These are phyloP conservation scores for Sisymbrium altissimum DNA, from an alignment of 345 rosid genomes.

Conservation along the genomic window DNA sequence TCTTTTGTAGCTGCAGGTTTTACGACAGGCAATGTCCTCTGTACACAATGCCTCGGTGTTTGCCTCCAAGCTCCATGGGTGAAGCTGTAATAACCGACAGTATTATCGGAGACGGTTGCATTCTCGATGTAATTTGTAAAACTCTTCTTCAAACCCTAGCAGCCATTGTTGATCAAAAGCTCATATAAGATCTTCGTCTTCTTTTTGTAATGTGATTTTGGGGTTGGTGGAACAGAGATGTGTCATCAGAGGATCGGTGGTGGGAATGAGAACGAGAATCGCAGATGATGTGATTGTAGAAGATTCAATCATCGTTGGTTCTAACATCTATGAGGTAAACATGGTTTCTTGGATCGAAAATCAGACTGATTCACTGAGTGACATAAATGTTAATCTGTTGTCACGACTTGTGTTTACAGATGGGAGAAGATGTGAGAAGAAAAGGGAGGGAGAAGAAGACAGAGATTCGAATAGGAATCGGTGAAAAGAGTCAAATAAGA, in stretches of 20 bases:
- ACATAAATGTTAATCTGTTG: background rate
- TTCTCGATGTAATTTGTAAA: conserved; percentile 53
- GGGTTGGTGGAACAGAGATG: conserved; percentile 54
- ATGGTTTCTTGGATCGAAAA: background rate
- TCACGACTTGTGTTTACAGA: background rate
- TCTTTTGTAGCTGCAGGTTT: conserved; percentile 46
- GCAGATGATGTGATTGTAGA: conserved; percentile 55
- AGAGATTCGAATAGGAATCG: conserved; percentile 60
- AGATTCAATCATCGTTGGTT: conserved; percentile 78
- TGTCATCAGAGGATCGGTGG: conserved; percentile 62
- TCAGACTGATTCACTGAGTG: background rate
- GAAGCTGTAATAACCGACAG: conserved; percentile 58
- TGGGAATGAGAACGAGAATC: conserved; percentile 78
- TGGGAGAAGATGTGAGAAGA: conserved; percentile 28
- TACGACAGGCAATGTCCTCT: conserved; percentile 51
- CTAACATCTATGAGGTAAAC: conserved; percentile 67
- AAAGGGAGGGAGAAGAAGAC: conserved; percentile 17
- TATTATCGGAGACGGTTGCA: conserved; percentile 79
- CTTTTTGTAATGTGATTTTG: background rate
- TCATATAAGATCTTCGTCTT: background rate
- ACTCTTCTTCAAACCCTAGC: conserved; percentile 8
- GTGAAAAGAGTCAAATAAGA: conserved; percentile 51
- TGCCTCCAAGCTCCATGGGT: conserved; percentile 60
- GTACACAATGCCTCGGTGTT: conserved; percentile 63
- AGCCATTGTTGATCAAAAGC: background rate